Evolutionary conservation across 2,329 filamentous ascomycete species (phyloP), one percentile per base, ranked within the genome.

Genomic region (Botrytis fabae): DNA sequence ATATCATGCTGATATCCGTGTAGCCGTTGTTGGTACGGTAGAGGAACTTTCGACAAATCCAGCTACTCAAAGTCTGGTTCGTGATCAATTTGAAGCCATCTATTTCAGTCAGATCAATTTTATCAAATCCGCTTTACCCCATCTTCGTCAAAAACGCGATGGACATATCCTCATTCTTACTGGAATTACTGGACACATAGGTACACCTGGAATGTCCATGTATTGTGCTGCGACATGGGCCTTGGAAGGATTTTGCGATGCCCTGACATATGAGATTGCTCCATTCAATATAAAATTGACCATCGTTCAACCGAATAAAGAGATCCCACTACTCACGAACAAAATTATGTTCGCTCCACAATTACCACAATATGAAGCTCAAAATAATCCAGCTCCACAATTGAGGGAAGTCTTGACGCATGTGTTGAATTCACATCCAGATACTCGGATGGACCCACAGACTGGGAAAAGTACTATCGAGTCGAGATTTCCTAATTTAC

Each of bases 251-350:
- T 98, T 96, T 82, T 98, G 95, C 83, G 95, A 98, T 83, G 94
- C 93, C 74, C 87, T 99, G 38, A 95, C 95, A 1, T 99, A 98
- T 83, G 96, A 99, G 83, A 92, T 99, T 76, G 93, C 95, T 0
- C 96, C 96, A 0, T 98, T 98, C 85, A 98, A 98, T 83, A 90
- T 98, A 84, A 97, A 95, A 82, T 89, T 98, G 82, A 98, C 94
- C 59, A 95, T 98, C 77, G 92, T 99, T 62, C 95, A 99, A 85
- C 94, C 95, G 40, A 97, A 94, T 82, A 94, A 97, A 83, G 95
- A 98, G 84, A 93, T 97, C 75, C 90, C 92, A 76, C 90, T 94
- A 46, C 86, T 98, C 73, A 96, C 93, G 42, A 97, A 97, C 83
- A 91, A 92, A 72, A 92, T 98, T 78, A 92, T 91, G 66, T 93